Base-by-base conservation (phyloP, 495 filamentous ascomycete genomes). In the Penicillium angulare region DNA sequence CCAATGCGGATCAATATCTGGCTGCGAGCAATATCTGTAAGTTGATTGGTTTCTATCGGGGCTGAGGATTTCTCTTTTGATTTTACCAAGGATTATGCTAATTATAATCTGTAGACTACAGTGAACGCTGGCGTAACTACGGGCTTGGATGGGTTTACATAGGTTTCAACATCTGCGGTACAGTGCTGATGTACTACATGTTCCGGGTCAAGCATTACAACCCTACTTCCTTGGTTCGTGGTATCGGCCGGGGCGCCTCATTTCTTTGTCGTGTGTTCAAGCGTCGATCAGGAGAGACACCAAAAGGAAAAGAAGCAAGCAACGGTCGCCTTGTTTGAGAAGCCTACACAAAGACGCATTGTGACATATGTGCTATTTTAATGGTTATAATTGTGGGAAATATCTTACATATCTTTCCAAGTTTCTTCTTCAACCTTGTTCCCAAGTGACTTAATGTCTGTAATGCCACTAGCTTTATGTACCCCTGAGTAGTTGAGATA, bases 121-220 rank as follows among this genome's bases (percentile, higher is more conserved):
- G 53, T 3, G 76, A 86, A 16, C 68, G 81, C 36, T 88, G 86
- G 86, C 76, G 86, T 45, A 85, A 90, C 60, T 85, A 90, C 50
- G 87, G 86, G 13, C 69, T 88, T 20, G 65, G 86, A 52, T 92
- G 77, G 68, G 83, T 71, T 0, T 95, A 84, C 59, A 75, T 92
- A 45, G 68, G 78, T n/a, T 89, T 93, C 70, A 96, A 96, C 64
- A 69, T 91, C 47, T 58, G 71, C 13, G 85, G 65, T n/a, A 89
- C 89, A 0, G 61, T 92, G 16, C 72, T 78, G 31, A 62, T 96
- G 18, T 96, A 95, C 68, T 95, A 31, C 48, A 52, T 78, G 23
- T 79, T 81, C 57, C 64, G 79, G 1, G 78, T 82, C n/a, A 69
- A 68, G 38, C 69, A 69, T 33, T 76, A 72, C 57, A 74, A 69